Evolutionary conservation across 2,329 filamentous ascomycete genomes (phyloP).

Genomic region (Verticillium zaregamsianum): DNA sequence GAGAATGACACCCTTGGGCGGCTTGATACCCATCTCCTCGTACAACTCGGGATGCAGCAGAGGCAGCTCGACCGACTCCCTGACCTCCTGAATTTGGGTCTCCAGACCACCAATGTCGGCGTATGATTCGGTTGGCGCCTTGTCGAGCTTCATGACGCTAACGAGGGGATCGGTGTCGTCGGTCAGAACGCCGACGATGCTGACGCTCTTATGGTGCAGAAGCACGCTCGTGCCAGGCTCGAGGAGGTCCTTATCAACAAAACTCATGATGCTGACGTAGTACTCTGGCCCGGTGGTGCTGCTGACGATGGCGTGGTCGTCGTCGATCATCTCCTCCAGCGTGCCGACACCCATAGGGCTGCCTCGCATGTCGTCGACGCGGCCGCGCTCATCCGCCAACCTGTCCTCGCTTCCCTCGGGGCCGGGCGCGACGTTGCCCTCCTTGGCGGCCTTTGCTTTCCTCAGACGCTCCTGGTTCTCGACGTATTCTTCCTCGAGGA

Average conservation of each 20-base stretch:
- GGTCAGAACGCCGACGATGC: conserved; percentile 93
- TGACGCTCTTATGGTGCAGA: conserved; percentile 95
- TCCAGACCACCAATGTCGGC: conserved; percentile 97
- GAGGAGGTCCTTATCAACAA: conserved; percentile 96
- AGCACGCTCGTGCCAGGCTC: conserved; percentile 95
- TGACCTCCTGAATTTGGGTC: conserved; percentile 92
- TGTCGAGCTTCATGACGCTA: conserved; percentile 98
- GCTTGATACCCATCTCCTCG: conserved; percentile 99
- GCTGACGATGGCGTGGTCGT: conserved; percentile 97
- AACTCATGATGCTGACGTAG: conserved; percentile 99
- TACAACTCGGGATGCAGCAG: conserved; percentile 94
- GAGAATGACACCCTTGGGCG: conserved; percentile 97
- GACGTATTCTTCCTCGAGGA: conserved; percentile 97
- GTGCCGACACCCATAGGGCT: conserved; percentile 98
- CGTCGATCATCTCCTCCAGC: conserved; percentile 96
- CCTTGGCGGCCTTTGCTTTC: conserved; percentile 81
- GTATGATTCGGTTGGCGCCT: conserved; percentile 96
- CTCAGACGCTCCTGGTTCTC: conserved; percentile 97
- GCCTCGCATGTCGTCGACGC: conserved; percentile 97
- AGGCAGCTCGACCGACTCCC: conserved; percentile 94
- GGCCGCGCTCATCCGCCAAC: conserved; percentile 88
- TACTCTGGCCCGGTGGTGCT: conserved; percentile 97
- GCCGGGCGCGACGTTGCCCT: conserved; percentile 62
- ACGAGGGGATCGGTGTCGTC: conserved; percentile 95
- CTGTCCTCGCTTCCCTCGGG: conserved; percentile 72